phyloP scores from a whole-genome alignment of 805 yeast genomes.

The Ogataea zsoltii region DNA sequence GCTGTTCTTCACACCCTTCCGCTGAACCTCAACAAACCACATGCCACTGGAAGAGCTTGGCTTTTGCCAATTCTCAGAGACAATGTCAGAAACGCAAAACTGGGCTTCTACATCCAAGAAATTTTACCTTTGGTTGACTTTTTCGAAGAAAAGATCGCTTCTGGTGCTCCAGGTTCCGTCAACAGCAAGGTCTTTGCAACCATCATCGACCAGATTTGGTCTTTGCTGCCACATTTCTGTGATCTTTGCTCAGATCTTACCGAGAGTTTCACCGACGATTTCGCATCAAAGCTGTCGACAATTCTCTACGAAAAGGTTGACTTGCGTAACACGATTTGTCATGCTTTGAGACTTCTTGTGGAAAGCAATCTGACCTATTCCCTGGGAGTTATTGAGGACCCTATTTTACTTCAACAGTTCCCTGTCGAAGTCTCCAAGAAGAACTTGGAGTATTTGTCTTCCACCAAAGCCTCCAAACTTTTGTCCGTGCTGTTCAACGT shows the following conservation, averaged over 20 bases:
- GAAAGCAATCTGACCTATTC: slow-evolving; percentile 70
- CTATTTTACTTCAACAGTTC: slow-evolving; percentile 60
- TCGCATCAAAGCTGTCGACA: slow-evolving; percentile 77
- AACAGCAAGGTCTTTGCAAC: slow-evolving; percentile 81
- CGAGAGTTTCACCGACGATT: slow-evolving; percentile 64
- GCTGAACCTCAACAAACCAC: slow-evolving; percentile 65
- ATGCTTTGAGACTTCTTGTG: slow-evolving; percentile 73
- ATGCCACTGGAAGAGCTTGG: slow-evolving; percentile 91
- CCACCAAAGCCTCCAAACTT: slow-evolving; percentile 65
- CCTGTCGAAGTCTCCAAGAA: slow-evolving; percentile 54
- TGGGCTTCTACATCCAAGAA: slow-evolving; percentile 60
- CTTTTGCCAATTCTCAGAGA: slow-evolving; percentile 88
- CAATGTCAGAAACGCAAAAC: slow-evolving; percentile 68
- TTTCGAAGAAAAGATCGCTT: slow-evolving; percentile 50
- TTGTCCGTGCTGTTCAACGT: slow-evolving; percentile 89
- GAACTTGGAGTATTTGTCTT: slow-evolving; percentile 62
- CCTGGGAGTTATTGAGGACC: slow-evolving; percentile 59
- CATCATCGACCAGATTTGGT: slow-evolving; percentile 89
- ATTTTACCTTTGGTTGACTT: slow-evolving; percentile 65
- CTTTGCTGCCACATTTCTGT: slow-evolving; percentile 84
- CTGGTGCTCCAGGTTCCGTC: slow-evolving; percentile 54
- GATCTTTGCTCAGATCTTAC: slow-evolving; percentile 79
- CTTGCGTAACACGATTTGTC: slow-evolving; percentile 80
- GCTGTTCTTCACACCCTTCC: slow-evolving; percentile 75
- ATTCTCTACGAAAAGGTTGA: slow-evolving; percentile 72